phyloP scores from a whole-genome alignment of 345 rosid species.

The Lepidium africanum region DNA sequence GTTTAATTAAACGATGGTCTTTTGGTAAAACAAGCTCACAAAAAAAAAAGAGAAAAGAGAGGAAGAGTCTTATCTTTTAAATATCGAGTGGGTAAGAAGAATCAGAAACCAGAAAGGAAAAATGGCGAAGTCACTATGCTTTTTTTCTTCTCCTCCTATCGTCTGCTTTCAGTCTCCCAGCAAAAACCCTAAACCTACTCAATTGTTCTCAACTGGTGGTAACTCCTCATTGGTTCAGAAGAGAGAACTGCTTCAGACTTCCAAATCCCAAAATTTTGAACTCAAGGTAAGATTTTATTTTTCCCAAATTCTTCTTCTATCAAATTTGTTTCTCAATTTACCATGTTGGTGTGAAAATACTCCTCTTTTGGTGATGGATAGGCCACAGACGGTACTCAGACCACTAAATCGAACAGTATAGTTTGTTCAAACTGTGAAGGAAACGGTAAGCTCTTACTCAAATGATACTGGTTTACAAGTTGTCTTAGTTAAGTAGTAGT shows the following conservation, averaged over 20 bases:
- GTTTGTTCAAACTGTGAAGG: constrained; percentile 76
- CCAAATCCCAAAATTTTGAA: constrained; percentile 47
- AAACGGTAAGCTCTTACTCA: constrained; percentile 37
- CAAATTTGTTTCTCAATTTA: not conserved
- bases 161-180: constrained; percentile 13
- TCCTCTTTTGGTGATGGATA: constrained; percentile 21
- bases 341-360: not conserved
- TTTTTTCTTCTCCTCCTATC: constrained; percentile 25
- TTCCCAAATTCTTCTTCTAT: not conserved
- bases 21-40: constrained; percentile 1
- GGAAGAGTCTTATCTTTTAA: constrained; percentile 18
- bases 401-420: constrained; percentile 48
- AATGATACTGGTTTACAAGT: not conserved
- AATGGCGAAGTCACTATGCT: constrained; percentile 27
- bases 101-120: not conserved
- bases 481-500: not conserved
- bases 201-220: constrained; percentile 5
- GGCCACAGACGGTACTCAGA: constrained; percentile 40
- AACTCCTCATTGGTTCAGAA: not conserved
- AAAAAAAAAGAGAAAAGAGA: not conserved
- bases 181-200: constrained; percentile 2
- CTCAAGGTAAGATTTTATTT: constrained; percentile 44
- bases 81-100: constrained; percentile 32
- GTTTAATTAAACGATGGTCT: not conserved
- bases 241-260: constrained; percentile 36